Evolutionary conservation across 176 grass and related monocot species (phyloP).

Genomic region (Triticum monococcum): DNA sequence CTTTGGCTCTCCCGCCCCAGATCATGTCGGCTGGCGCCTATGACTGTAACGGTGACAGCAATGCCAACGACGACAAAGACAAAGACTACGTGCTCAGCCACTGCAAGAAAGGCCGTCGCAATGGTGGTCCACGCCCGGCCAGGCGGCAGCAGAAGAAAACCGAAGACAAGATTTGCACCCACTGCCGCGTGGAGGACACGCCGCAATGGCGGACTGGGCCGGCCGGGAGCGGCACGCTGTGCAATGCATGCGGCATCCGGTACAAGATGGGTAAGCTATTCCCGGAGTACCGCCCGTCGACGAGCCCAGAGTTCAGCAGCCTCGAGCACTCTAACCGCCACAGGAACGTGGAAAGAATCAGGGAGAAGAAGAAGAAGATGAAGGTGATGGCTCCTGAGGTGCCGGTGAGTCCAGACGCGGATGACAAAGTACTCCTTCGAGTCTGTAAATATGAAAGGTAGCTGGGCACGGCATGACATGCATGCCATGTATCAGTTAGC

Average conservation of each 20-base stretch:
- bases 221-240: slow-evolving; percentile 49
- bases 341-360: slow-evolving; percentile 32
- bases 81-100: no score
- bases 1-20: not conserved
- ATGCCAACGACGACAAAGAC: not conserved
- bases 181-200: slow-evolving; percentile 39
- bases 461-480: not conserved
- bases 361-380: not conserved
- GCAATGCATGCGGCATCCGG: slow-evolving; percentile 64
- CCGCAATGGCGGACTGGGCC: slow-evolving; percentile 65
- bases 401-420: not conserved
- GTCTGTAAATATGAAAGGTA: slow-evolving; percentile 16
- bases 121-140: not conserved
- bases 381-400: not conserved
- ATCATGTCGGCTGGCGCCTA: not conserved
- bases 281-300: slow-evolving; percentile 50
- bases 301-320: slow-evolving; percentile 39
- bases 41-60: not conserved
- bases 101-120: no score
- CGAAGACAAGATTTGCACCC: slow-evolving; percentile 24
- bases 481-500: slow-evolving; percentile 2
- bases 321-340: slow-evolving; percentile 51
- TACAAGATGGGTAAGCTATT: slow-evolving; percentile 23
- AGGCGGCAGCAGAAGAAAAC: not conserved
- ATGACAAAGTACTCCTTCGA: not conserved